Conservation (phyloP, 2,329 filamentous ascomycete species). For the Calycina marina region DNA sequence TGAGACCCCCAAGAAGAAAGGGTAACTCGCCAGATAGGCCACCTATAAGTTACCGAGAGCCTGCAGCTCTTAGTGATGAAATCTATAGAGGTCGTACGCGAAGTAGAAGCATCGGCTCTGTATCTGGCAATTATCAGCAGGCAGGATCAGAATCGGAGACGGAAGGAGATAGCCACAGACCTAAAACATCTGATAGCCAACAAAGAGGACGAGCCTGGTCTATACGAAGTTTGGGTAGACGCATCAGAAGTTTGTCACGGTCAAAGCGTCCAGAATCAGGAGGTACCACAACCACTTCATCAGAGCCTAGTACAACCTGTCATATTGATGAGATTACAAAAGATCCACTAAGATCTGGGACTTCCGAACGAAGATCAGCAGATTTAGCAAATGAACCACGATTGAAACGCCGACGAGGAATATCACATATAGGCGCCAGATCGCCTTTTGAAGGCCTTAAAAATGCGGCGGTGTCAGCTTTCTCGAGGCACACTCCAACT, state of each 20-base stretch:
- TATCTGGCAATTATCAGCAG: no score
- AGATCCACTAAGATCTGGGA: no score
- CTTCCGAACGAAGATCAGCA: no score
- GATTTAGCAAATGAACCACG: no score
- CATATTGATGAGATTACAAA: no score
- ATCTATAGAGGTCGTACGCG: not conserved
- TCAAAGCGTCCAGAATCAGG: no score
- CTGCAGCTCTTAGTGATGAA: not conserved
- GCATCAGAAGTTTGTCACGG: no score
- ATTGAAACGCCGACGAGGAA: no score
- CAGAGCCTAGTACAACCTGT: no score
- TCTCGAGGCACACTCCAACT: slow-evolving; percentile 5
- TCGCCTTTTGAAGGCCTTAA: slow-evolving; percentile 7
- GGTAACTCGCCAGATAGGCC: not conserved
- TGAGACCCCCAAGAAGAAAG: not conserved
- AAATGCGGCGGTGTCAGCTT: slow-evolving; percentile 6
- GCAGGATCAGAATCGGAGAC: not conserved
- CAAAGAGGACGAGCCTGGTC: slow-evolving; percentile 1
- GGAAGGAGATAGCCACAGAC: not conserved
- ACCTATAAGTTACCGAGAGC: not conserved
- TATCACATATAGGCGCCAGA: no score
- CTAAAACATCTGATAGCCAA: not conserved
- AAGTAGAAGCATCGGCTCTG: not conserved
- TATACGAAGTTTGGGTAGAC: not conserved
- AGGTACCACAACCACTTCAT: no score